Base-by-base conservation (phyloP, 177 flowering plant genomes). In the Vitis hybrid region DNA sequence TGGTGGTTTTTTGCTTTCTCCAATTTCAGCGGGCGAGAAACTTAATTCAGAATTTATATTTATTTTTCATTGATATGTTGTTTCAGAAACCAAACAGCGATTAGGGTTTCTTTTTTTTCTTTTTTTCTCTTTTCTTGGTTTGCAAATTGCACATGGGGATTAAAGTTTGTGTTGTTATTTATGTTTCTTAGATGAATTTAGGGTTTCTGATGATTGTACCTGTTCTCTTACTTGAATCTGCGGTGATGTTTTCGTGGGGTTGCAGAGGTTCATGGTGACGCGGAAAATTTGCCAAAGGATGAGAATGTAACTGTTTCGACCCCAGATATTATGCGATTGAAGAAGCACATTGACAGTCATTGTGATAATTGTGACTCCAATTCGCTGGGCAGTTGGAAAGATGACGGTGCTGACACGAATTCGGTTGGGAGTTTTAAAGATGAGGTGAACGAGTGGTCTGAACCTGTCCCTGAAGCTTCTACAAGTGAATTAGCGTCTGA, bases 381-480 rank as follows among this genome's bases (percentile, higher is more conserved):
- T 72, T 80, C 85, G 0, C 32, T 65, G 52, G 85, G 80, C 2
- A 81, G 84, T 71, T 77, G 75, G 75, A 77, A 82, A 35, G 86
- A 79, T 40, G 79, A 19, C 65, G 76, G 12, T 7, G 78, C 57
- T 3, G 84, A 82, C 4, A 70, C 72, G 2, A 73, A 83, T 70
- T 83, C 89, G 2, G 58, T 79, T 9, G 88, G 83, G 1, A 81
- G 90, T 72, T 80, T 90, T 86, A 87, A 84, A 64, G 87, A 88
- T 67, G 88, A 76, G n/a, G 76, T 62, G 6, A 82, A 78, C 10
- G 81, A 68, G 59, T 52, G 32, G 49, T 69, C 82, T 21, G 86
- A 78, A 62, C 60, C 74, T 5, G 48, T 40, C 15, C 46, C 40
- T n/a, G 85, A 76, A 65, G 67, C 58, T 4, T 65, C 78, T 10